Evolutionary conservation across 768 basidiomycete species (phyloP).

Genomic region (Tubosaeta sp.): DNA sequence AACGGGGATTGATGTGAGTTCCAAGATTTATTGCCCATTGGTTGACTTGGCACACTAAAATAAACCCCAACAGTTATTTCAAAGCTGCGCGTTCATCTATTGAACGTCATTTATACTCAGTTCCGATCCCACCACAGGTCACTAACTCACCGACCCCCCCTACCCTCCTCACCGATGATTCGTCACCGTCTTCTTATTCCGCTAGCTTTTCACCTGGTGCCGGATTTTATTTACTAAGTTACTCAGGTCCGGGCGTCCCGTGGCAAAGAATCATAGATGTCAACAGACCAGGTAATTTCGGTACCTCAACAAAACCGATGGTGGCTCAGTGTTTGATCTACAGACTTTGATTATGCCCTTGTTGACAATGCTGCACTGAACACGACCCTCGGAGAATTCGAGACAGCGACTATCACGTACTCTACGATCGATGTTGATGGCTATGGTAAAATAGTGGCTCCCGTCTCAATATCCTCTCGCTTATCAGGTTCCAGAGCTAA

Average conservation of each 20-base stretch:
- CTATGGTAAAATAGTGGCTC: slow-evolving; percentile 48
- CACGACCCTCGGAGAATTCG: slow-evolving; percentile 61
- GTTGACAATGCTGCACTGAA: slow-evolving; percentile 68
- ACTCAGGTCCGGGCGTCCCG: slow-evolving; percentile 78
- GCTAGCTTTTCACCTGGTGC: slow-evolving; percentile 80
- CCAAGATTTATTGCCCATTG: slow-evolving; percentile 30
- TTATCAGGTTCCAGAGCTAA: slow-evolving; percentile 57
- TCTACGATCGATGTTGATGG: slow-evolving; percentile 78
- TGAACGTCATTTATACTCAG: slow-evolving; percentile 80
- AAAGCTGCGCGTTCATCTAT: slow-evolving; percentile 80
- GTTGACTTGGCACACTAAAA: slow-evolving; percentile 16
- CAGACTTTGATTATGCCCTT: slow-evolving; percentile 63
- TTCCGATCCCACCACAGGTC: slow-evolving; percentile 56
- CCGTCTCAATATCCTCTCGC: slow-evolving; percentile 15
- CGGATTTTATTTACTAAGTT: slow-evolving; percentile 78
- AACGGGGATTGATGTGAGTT: slow-evolving; percentile 67
- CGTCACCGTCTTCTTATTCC: slow-evolving; percentile 52
- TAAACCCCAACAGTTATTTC: slow-evolving; percentile 65
- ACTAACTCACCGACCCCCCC: slow-evolving; percentile 34
- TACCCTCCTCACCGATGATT: slow-evolving; percentile 49
- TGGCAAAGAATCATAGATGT: slow-evolving; percentile 78
- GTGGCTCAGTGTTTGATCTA: slow-evolving; percentile 2
- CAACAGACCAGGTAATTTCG: slow-evolving; percentile 39
- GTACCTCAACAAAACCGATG: background rate
- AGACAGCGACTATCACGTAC: slow-evolving; percentile 63